Evolutionary conservation across 306 rosid species (phyloP).

Genomic region (Argentina anserina): DNA sequence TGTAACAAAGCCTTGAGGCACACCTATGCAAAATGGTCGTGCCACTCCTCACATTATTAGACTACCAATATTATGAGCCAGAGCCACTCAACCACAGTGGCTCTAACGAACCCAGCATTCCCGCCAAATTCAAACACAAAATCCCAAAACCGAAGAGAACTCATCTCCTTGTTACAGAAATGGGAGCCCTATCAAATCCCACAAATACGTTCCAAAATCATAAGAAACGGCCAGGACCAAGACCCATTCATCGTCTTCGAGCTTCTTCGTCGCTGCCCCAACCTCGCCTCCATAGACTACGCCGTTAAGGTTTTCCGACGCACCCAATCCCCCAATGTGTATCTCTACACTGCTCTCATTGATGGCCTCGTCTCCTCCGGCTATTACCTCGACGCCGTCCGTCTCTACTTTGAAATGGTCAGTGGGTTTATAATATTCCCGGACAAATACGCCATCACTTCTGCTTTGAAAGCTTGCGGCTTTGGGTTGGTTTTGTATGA

Average conservation of each 20-base stretch:
- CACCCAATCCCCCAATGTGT: conserved; percentile 37
- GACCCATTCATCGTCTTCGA: conserved; percentile 41
- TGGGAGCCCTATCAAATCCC: conserved; percentile 21
- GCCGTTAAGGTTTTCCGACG: conserved; percentile 32
- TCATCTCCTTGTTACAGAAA: conserved; percentile 28
- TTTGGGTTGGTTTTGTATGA: conserved; percentile 17
- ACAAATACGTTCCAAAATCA: conserved; percentile 29
- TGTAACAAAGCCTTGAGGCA: too few species aligned
- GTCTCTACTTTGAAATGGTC: conserved; percentile 29
- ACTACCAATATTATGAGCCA: neutral
- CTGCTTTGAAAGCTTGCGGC: conserved; percentile 44
- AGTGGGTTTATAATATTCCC: conserved; percentile 16
- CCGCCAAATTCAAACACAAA: conserved; percentile 17
- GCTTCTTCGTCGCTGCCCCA: conserved; percentile 36
- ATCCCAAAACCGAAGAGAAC: conserved; percentile 3
- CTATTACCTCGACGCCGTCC: conserved; percentile 23
- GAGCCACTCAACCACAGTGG: neutral
- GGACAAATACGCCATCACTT: conserved; percentile 32
- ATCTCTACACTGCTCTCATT: conserved; percentile 44
- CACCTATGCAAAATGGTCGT: neutral
- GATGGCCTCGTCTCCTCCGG: conserved; percentile 37
- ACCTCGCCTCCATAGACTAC: conserved; percentile 26
- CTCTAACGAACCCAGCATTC: conserved; percentile 15
- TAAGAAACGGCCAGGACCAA: conserved; percentile 27
- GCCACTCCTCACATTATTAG: neutral